Conservation (phyloP, 495 filamentous ascomycete genomes). For the Tricharina praecox region DNA sequence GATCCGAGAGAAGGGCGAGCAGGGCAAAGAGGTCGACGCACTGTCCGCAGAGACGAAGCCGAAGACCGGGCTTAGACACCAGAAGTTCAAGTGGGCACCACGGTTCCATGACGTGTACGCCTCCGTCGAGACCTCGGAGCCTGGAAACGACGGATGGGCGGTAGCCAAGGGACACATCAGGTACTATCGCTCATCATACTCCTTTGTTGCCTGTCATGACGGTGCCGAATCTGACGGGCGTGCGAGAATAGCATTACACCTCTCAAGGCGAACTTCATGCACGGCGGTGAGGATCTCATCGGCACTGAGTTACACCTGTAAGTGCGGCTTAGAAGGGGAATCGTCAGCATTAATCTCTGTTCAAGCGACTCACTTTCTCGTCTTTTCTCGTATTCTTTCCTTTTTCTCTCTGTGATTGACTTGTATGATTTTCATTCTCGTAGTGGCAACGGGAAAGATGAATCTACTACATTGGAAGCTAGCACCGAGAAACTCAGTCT, state of each 20-base stretch:
- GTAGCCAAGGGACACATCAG: conserved; percentile 78
- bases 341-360: too few relatives aligned
- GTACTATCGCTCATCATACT: conserved; percentile 38
- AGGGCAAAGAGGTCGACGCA: too few relatives aligned
- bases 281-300: conserved; percentile 40
- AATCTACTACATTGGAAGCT: background rate
- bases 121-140: conserved; percentile 58
- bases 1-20: conserved; percentile 43
- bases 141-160: conserved; percentile 90
- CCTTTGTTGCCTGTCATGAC: background rate
- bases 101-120: conserved; percentile 69
- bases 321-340: conserved; percentile 36
- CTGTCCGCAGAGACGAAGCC: conserved; percentile 24
- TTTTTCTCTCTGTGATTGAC: conserved; percentile 4
- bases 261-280: conserved; percentile 82
- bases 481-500: background rate
- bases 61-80: conserved; percentile 26
- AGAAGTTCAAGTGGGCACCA: conserved; percentile 89
- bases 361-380: too few relatives aligned
- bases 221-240: too few relatives aligned
- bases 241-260: conserved; percentile 86
- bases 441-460: too few relatives aligned
- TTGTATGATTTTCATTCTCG: background rate
- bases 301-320: conserved; percentile 72
- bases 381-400: conserved; percentile 5